Base-by-base conservation (phyloP, 495 filamentous ascomycete species). In the Ascodesmis nigricans region DNA sequence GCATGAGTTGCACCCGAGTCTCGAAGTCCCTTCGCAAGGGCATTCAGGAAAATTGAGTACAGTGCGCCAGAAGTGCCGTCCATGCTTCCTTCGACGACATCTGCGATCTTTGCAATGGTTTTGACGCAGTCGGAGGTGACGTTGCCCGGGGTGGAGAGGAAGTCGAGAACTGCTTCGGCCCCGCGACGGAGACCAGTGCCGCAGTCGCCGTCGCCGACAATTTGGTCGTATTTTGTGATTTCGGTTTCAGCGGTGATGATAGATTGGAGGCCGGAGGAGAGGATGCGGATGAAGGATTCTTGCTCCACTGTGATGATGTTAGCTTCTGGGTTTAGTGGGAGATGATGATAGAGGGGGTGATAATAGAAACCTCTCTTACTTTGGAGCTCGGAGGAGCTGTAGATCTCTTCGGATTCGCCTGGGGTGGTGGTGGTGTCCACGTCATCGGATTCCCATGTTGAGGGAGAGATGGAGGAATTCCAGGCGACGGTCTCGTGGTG, bases 131-230 rank as follows among this genome's bases (percentile, higher is more conserved):
- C 87, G 13, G 70, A 65, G 0, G 62, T 64, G 1, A 73, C 51
- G 15, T 65, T 57, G 2, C 58, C 59, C n/a, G n/a, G n/a, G 31
- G 59, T 53, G 4, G 66, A 54, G 19, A 91, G 53, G 44, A 80
- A 61, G 14, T 63, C 62, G 7, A 82, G 57, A 27, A 92, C 63
- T 13, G 78, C 79, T 63, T 93, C 80, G 21, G 87, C 87, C 15
- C 87, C 87, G 33, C 82, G 68, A 58, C 79, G 80, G 24, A 97
- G 60, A 0, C 81, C 81, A 19, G 81, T 73, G 1, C 87, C 87
- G 54, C 87, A 97, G 57, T 97, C 87, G 26, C 87, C 87, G 53
- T 97, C 87, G 31, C 87, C 87, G 31, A 92, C 81, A 17, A 91
- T 67, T 1, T 80, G 90, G 50, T 97, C 87, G 52, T 72, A 93